Conservation (phyloP, 1,284 basidiomycete species). For the Psilocybe mexicana region DNA sequence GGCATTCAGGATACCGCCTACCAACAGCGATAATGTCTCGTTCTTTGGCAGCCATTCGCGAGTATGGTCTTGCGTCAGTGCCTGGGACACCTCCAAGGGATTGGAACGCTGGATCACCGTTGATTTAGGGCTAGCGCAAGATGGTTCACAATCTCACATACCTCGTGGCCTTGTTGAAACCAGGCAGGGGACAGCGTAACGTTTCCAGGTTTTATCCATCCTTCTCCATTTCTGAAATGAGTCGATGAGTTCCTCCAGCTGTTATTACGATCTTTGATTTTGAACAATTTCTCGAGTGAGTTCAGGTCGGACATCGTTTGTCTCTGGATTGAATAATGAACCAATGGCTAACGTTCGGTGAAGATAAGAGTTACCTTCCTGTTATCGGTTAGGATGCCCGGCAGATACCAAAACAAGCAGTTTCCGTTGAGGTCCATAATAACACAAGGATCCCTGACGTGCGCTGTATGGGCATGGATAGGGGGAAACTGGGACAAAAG, state of each 20-base stretch:
- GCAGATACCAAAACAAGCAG: constrained; percentile 9
- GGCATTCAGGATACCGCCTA: neutral
- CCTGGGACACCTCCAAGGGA: neutral
- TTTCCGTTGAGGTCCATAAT: constrained; percentile 1
- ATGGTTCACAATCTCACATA: neutral
- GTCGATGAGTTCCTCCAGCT: neutral
- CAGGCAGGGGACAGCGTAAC: constrained; percentile 12
- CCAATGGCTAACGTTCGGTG: neutral
- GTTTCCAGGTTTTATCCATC: constrained; percentile 6
- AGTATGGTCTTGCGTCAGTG: no score
- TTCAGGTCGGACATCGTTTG: neutral
- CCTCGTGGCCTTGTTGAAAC: constrained; percentile 16
- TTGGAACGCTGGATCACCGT: neutral
- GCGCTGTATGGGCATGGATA: no score
- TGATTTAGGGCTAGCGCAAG: neutral
- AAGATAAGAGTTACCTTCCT: neutral
- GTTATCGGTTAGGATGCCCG: neutral
- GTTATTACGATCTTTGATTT: neutral
- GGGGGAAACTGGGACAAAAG: no score
- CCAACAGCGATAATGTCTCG: no score
- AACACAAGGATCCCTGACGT: neutral
- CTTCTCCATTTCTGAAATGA: neutral
- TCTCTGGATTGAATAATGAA: neutral
- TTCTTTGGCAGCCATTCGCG: no score
- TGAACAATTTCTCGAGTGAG: neutral